A percentile compares a stretch with the other conserved stretches of the same genome.
Conservation (phyloP, 139 green algal species). For the Tetraselmis striata region DNA sequence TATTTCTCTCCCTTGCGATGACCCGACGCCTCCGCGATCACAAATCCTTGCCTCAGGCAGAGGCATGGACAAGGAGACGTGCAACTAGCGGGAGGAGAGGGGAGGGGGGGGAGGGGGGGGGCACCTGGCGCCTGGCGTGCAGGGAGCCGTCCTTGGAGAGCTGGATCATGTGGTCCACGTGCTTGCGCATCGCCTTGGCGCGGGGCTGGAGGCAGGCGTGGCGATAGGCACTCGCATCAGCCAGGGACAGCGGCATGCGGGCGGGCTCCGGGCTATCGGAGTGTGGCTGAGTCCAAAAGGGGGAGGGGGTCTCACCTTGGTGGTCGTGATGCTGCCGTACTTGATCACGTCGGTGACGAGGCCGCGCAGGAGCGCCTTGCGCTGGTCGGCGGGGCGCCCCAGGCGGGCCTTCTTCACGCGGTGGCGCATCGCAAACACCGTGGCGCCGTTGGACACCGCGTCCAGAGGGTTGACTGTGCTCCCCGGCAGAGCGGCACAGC, state of each 20-base stretch:
- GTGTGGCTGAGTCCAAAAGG: neutral
- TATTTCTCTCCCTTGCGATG: too few relatives aligned
- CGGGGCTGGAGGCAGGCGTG: constrained; percentile 52
- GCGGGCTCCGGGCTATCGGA: too few relatives aligned
- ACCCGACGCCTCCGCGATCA: too few relatives aligned
- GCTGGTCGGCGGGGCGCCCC: constrained; percentile 87
- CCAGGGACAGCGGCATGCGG: too few relatives aligned
- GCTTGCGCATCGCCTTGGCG: constrained; percentile 90
- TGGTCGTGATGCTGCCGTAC: constrained; percentile 92
- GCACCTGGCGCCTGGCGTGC: constrained; percentile 72
- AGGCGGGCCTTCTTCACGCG: constrained; percentile 71
- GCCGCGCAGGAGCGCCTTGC: constrained; percentile 86
- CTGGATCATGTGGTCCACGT: constrained; percentile 98
- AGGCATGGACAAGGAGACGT: too few relatives aligned
- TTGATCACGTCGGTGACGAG: constrained; percentile 90
- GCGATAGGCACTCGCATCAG: too few relatives aligned
- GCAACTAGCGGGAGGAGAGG: too few relatives aligned
- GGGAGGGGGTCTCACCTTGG: constrained; percentile 64
- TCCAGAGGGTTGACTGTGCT: neutral
- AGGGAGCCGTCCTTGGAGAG: constrained; percentile 87
- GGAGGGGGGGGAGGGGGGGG: too few relatives aligned
- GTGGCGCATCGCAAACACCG: constrained; percentile 87
- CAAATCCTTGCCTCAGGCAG: too few relatives aligned
- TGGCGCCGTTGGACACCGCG: constrained; percentile 41
- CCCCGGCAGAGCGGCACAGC: too few relatives aligned